Conservation (phyloP, 2,329 filamentous ascomycete genomes). For the Bertia moriformis region DNA sequence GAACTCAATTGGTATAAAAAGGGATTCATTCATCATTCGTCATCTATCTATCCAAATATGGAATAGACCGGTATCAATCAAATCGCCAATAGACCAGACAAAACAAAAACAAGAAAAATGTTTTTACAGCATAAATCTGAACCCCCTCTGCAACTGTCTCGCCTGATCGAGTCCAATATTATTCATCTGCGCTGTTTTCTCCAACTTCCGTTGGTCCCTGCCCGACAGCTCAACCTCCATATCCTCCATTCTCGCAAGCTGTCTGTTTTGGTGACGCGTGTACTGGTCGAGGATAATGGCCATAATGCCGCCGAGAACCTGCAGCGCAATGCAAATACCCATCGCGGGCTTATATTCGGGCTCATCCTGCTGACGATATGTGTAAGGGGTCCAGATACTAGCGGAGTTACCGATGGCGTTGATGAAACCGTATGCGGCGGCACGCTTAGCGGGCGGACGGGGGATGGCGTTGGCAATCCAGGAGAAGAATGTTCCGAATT, state of each 20-base stretch:
- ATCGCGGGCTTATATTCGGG: conserved; percentile 24
- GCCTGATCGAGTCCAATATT: conserved; percentile 31
- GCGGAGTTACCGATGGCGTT: conserved; percentile 36
- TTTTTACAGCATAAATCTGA: conserved; percentile 31
- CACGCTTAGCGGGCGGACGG: conserved; percentile 36
- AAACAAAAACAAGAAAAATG: neutral
- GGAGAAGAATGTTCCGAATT: conserved; percentile 30
- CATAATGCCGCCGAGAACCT: conserved; percentile 16
- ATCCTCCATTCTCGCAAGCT: conserved; percentile 27
- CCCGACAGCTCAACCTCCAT: conserved; percentile 26
- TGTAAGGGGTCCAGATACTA: conserved; percentile 34
- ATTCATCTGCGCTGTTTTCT: conserved; percentile 33
- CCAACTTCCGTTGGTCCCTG: conserved; percentile 27
- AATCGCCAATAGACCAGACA: neutral
- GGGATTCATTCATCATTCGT: too few species aligned
- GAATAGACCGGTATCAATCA: too few species aligned
- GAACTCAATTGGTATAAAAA: too few species aligned
- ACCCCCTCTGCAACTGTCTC: conserved; percentile 34
- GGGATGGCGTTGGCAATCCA: conserved; percentile 35
- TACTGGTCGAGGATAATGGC: conserved; percentile 20
- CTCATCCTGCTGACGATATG: conserved; percentile 20
- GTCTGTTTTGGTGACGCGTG: conserved; percentile 28
- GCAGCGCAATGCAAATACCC: conserved; percentile 23
- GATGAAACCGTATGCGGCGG: conserved; percentile 36
- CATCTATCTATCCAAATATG: too few species aligned